Conservation (phyloP, 1,284 basidiomycete species). For the Trichosporon sp. region DNA sequence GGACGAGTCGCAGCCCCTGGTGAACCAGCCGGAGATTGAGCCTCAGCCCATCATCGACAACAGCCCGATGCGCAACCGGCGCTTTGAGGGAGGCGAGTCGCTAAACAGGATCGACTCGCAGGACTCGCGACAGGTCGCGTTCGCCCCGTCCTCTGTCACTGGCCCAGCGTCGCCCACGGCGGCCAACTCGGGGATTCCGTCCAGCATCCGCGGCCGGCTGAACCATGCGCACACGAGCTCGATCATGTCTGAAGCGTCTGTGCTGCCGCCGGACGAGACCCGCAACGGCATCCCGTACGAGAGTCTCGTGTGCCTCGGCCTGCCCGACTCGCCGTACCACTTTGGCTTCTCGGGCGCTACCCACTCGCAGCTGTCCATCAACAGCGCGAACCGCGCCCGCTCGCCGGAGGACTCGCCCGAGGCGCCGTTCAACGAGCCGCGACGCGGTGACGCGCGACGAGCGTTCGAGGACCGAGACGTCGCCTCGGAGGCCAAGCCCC, state of each 20-base stretch:
- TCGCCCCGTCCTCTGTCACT: conserved; percentile 32
- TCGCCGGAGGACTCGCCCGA: conserved; percentile 21
- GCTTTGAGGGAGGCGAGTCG: conserved; percentile 12
- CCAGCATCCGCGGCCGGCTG: conserved; percentile 27
- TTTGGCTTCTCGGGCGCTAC: conserved; percentile 37
- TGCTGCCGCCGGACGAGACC: conserved; percentile 16
- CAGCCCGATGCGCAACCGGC: conserved; percentile 23
- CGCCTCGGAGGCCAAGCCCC: conserved; percentile 69
- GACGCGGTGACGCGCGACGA: conserved; percentile 49
- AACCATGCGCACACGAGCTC: conserved; percentile 23
- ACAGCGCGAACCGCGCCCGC: conserved; percentile 50
- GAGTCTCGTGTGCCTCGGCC: conserved; percentile 70
- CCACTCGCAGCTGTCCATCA: conserved; percentile 68
- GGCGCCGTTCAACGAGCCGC: conserved; percentile 11
- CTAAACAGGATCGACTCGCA: conserved; percentile 28
- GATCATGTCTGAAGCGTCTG: conserved; percentile 30
- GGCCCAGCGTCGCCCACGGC: neutral
- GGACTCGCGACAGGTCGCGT: conserved; percentile 39
- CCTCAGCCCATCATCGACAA: conserved; percentile 23
- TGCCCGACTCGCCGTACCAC: conserved; percentile 68
- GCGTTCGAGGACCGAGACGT: conserved; percentile 75
- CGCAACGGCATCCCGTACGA: conserved; percentile 72
- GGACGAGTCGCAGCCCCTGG: conserved; percentile 7
- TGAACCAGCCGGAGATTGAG: conserved; percentile 18
- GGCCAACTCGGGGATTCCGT: conserved; percentile 15